Percentiles rank a stretch among this genome's conserved stretches.
Evolutionary conservation across 495 filamentous ascomycete species (phyloP).

Genomic region (Aspergillus conjunctus): DNA sequence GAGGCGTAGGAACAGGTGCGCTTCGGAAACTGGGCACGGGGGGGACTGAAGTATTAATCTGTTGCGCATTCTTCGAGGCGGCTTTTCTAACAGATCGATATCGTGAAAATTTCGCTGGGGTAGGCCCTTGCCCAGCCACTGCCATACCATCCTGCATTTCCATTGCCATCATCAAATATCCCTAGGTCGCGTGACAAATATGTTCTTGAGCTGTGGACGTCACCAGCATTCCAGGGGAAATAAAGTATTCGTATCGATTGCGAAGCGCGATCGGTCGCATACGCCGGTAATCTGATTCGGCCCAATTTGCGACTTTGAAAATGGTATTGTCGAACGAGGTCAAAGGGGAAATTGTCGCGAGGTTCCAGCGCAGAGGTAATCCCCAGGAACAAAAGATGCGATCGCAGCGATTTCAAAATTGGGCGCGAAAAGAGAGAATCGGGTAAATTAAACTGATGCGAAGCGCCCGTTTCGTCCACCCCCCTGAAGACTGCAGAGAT

Average conservation of each 20-base stretch:
- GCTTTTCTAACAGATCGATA: conserved; percentile 40
- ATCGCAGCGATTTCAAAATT: background rate
- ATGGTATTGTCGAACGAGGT: background rate
- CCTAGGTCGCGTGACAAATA: background rate
- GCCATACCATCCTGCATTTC: conserved; percentile 24
- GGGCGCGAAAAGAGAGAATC: conserved; percentile 4
- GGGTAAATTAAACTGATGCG: conserved; percentile 17
- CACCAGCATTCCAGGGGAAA: background rate
- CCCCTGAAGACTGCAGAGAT: conserved; percentile 27
- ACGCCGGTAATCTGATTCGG: conserved; percentile 4
- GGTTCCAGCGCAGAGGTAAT: background rate
- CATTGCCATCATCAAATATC: conserved; percentile 21
- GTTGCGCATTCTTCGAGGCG: conserved; percentile 24
- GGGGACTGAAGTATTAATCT: conserved; percentile 11
- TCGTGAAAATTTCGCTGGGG: conserved; percentile 39
- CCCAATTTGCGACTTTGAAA: conserved; percentile 3
- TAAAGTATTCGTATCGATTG: too few species aligned
- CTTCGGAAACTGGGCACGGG: conserved; percentile 12
- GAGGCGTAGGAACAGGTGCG: conserved; percentile 18
- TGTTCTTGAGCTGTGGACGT: background rate
- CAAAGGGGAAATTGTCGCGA: background rate
- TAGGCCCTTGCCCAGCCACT: conserved; percentile 19
- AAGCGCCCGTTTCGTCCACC: conserved; percentile 6
- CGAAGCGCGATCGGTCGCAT: conserved; percentile 1
- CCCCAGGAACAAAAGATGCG: background rate